Base-by-base conservation (phyloP, 2,329 filamentous ascomycete species). In the Aureobasidium sp. region DNA sequence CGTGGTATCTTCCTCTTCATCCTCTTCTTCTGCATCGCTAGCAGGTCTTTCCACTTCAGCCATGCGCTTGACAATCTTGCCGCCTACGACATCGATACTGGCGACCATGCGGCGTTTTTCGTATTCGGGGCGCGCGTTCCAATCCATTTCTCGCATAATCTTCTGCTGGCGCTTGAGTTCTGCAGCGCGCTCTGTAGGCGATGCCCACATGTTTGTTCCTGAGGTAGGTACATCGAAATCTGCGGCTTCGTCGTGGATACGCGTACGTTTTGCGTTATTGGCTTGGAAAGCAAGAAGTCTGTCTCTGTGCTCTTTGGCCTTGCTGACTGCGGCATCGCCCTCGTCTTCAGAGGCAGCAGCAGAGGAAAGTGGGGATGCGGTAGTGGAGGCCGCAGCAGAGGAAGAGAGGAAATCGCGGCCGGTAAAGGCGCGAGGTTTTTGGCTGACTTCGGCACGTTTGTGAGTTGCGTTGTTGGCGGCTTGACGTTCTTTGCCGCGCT, bases 81-180 rank as follows among this genome's bases (percentile, higher is more conserved):
- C 87, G 0, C 87, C 87, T 9, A 86, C 85, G 0, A 96, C 77
- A 71, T 96, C 91, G 64, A 96, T 89, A 70, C 89, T 93, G 66
- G 95, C 83, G 1, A 97, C 88, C 64, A 94, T 87, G 68, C 83
- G 85, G 63, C 90, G 82, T 81, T 93, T 96, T 77, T 97, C 92
- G 74, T 91, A 96, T 65, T 95, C 92, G 0, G 91, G 91, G 57
- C 83, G 79, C 4, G 88, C 86, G 67, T 88, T 89, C 86, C 91
- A 95, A 69, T 96, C 90, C 80, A 94, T 86, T 74, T 96, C 90
- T 5, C 90, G 79, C 67, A 96, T 75, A 3, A 92, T 78, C 71
- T 89, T 90, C 75, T 96, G 91, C 75, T 96, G 92, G 62, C 86
- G 83, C 74, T 93, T 95, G 62, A 96, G 77, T 72, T 94, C 90